These are phyloP conservation scores for Salvia sclarea DNA, from an alignment of 305 asterid species.

Conservation along the genomic window DNA sequence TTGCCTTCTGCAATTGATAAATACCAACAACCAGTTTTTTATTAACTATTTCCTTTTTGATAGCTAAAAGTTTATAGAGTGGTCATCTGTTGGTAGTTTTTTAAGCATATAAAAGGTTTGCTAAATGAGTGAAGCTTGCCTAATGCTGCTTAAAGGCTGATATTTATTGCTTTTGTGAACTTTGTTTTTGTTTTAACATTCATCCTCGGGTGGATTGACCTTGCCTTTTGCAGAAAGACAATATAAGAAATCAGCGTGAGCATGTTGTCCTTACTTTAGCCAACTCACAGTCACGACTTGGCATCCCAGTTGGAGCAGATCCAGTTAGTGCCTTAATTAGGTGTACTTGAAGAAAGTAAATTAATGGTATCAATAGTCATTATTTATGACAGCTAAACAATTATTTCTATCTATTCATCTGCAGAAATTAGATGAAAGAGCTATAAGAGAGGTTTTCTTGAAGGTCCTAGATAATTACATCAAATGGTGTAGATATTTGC, in stretches of 20 bases:
- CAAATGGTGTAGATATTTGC: constrained; percentile 94
- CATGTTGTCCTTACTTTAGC: constrained; percentile 81
- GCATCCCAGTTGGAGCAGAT: constrained; percentile 68
- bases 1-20: constrained; percentile 6
- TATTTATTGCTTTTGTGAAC: constrained; percentile 18
- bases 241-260: constrained; percentile 94
- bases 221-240: constrained; percentile 77
- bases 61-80: neutral
- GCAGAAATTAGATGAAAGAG: constrained; percentile 92
- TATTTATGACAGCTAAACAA: constrained; percentile 17
- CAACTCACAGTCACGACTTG: constrained; percentile 86
- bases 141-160: constrained; percentile 15
- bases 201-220: constrained; percentile 22
- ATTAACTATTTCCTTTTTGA: constrained; percentile 3
- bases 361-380: constrained; percentile 25
- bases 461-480: constrained; percentile 97
- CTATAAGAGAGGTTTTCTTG: constrained; percentile 82
- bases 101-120: constrained; percentile 27
- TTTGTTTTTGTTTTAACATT: constrained; percentile 17
- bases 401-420: constrained; percentile 13
- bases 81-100: constrained; percentile 21
- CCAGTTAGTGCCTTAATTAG: constrained; percentile 65
- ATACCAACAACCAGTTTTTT: neutral
- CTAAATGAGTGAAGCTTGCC: constrained; percentile 23
- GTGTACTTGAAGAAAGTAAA: constrained; percentile 24